Conservation (phyloP, 2,329 filamentous ascomycete species). For the Escovopsis weberi region DNA sequence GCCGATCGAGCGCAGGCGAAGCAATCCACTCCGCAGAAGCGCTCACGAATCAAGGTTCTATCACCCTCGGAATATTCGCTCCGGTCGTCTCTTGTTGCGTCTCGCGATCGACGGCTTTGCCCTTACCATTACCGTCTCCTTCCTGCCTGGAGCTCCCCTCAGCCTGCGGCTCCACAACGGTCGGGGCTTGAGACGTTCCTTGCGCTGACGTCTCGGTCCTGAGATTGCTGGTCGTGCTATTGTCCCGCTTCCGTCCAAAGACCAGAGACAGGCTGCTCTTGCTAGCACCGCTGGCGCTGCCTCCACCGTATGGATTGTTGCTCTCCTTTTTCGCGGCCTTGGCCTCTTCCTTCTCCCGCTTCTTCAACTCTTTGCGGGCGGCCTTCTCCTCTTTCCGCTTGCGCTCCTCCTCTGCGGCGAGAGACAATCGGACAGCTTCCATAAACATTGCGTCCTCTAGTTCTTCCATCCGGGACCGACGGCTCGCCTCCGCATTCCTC, state of each 20-base stretch:
- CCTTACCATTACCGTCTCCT: slow-evolving; percentile 35
- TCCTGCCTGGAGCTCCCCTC: slow-evolving; percentile 16
- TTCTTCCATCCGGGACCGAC: slow-evolving; percentile 56
- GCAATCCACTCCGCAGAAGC: background rate
- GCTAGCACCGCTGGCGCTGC: slow-evolving; percentile 29
- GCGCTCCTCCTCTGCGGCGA: slow-evolving; percentile 90
- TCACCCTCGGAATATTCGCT: slow-evolving; percentile 15
- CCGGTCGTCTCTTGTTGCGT: slow-evolving; percentile 10
- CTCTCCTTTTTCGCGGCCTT: slow-evolving; percentile 55
- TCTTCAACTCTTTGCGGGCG: slow-evolving; percentile 62
- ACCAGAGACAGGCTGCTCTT: slow-evolving; percentile 51
- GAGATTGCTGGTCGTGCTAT: slow-evolving; percentile 45
- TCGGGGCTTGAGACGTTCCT: slow-evolving; percentile 20
- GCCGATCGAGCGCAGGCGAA: no score
- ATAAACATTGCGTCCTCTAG: slow-evolving; percentile 98
- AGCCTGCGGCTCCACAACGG: slow-evolving; percentile 9
- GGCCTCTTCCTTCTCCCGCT: slow-evolving; percentile 69
- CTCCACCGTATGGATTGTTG: slow-evolving; percentile 21
- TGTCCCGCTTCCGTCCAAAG: slow-evolving; percentile 42
- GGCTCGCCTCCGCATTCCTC: slow-evolving; percentile 11
- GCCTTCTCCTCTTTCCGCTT: slow-evolving; percentile 53
- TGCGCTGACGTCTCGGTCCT: slow-evolving; percentile 40
- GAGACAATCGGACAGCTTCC: slow-evolving; percentile 80
- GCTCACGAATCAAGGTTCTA: background rate
- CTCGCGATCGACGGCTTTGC: slow-evolving; percentile 52